Evolutionary conservation across 176 grass and related monocot species (phyloP).

Genomic region (Raddia distichophylla): DNA sequence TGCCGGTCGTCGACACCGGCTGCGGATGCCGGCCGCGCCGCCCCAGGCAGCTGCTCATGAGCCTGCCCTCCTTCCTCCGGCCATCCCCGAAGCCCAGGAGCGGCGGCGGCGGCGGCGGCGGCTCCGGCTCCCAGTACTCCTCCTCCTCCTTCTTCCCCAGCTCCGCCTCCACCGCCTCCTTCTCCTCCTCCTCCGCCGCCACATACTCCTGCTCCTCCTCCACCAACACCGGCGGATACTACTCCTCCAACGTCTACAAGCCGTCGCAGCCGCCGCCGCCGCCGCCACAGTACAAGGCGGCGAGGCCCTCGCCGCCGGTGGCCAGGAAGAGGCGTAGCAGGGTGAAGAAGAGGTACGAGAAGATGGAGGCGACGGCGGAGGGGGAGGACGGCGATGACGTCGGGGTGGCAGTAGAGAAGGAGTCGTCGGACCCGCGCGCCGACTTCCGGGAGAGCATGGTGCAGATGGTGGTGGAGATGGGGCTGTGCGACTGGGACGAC

Average conservation of each 20-base stretch:
- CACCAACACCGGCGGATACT: constrained; percentile 23
- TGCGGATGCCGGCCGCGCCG: constrained; percentile 58
- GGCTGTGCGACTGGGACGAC: constrained; percentile 78
- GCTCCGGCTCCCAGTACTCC: constrained; percentile 11
- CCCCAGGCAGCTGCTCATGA: constrained; percentile 34
- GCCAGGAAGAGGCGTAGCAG: not conserved
- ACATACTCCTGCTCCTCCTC: constrained; percentile 37
- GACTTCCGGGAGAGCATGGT: constrained; percentile 91
- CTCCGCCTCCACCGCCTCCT: constrained; percentile 44
- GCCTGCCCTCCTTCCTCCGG: constrained; percentile 51
- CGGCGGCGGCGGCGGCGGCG: constrained; percentile 31
- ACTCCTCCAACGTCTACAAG: not conserved
- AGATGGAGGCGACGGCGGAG: not conserved
- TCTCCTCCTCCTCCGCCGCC: constrained; percentile 11
- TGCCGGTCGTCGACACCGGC: constrained; percentile 49
- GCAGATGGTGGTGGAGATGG: constrained; percentile 96
- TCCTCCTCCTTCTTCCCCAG: constrained; percentile 40
- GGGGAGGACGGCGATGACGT: constrained; percentile 25
- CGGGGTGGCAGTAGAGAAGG: constrained; percentile 94
- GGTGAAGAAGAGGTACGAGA: constrained; percentile 36
- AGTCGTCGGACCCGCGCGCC: constrained; percentile 75
- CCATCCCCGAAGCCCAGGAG: constrained; percentile 42
- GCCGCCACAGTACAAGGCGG: not conserved
- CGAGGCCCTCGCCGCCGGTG: not conserved
- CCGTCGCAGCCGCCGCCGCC: not conserved